Evolutionary conservation across 2,329 filamentous ascomycete genomes (phyloP).

Genomic region (Cercospora sp.): DNA sequence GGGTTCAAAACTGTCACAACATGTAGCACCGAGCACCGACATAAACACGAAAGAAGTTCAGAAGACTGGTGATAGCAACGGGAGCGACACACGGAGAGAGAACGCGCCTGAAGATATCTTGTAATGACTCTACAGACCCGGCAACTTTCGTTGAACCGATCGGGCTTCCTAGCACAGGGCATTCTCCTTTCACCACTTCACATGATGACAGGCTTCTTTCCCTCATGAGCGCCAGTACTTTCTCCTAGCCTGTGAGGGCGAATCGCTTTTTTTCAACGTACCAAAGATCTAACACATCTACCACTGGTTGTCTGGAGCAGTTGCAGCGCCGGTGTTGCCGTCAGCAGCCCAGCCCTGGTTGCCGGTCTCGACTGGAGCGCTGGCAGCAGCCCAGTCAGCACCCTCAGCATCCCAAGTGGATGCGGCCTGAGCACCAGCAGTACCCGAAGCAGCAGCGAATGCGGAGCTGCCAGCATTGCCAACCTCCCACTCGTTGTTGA

Average conservation of each 20-base stretch:
- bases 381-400: constrained; percentile 68
- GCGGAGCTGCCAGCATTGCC: constrained; percentile 59
- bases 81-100: not conserved
- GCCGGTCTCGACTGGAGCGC: constrained; percentile 48
- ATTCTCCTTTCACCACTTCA: constrained; percentile 71
- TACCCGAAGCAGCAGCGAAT: constrained; percentile 63
- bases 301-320: constrained; percentile 46
- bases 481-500: constrained; percentile 85
- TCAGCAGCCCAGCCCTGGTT: constrained; percentile 55
- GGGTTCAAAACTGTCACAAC: not conserved
- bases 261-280: constrained; percentile 22
- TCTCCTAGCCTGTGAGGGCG: constrained; percentile 31
- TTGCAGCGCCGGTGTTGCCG: constrained; percentile 34
- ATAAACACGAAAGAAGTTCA: not conserved
- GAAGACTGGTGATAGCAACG: not conserved
- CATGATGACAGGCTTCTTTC: constrained; percentile 85
- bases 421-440: constrained; percentile 60
- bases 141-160: constrained; percentile 35
- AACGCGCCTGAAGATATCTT: constrained; percentile 21
- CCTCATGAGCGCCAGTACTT: constrained; percentile 82
- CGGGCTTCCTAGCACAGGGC: constrained; percentile 72
- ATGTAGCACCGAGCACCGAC: not conserved
- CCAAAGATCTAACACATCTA: constrained; percentile 40
- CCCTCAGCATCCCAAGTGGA: constrained; percentile 64
- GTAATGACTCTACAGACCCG: constrained; percentile 33